These are phyloP conservation scores for Microbotryum lychnidis-dioicae DNA, from an alignment of 1,284 basidiomycete species.

Conservation along the genomic window DNA sequence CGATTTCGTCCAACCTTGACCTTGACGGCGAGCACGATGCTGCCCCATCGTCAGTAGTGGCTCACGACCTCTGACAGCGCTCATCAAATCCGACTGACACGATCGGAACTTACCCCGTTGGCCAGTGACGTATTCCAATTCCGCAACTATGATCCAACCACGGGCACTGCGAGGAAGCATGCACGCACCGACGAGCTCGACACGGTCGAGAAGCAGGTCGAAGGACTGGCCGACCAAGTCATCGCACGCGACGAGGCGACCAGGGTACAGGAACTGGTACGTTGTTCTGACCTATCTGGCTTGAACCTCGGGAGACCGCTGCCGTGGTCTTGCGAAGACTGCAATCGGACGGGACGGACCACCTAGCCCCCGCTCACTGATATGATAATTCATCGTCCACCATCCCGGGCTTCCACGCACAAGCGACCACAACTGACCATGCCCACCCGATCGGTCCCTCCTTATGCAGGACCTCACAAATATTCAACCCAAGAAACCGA, in stretches of 20 bases:
- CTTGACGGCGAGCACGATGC: neutral
- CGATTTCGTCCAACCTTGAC: neutral
- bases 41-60: neutral
- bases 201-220: constrained; percentile 78
- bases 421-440: too few relatives aligned
- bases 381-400: too few relatives aligned
- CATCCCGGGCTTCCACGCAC: neutral
- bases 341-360: too few relatives aligned
- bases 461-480: constrained; percentile 75
- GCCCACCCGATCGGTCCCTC: too few relatives aligned
- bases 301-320: too few relatives aligned
- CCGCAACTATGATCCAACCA: constrained; percentile 39
- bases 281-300: constrained; percentile 34
- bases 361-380: too few relatives aligned
- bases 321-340: too few relatives aligned
- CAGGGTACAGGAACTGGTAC: constrained; percentile 74
- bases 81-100: too few relatives aligned
- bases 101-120: too few relatives aligned
- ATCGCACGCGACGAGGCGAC: constrained; percentile 75
- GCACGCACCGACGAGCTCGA: constrained; percentile 53
- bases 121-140: constrained; percentile 32
- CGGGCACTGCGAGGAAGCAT: constrained; percentile 36
- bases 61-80: neutral
- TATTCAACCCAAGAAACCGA: constrained; percentile 89
- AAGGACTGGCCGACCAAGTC: constrained; percentile 73